These are phyloP conservation scores for Sarocladium brachiariae DNA, from an alignment of 2,329 filamentous ascomycete species.

Conservation along the genomic window DNA sequence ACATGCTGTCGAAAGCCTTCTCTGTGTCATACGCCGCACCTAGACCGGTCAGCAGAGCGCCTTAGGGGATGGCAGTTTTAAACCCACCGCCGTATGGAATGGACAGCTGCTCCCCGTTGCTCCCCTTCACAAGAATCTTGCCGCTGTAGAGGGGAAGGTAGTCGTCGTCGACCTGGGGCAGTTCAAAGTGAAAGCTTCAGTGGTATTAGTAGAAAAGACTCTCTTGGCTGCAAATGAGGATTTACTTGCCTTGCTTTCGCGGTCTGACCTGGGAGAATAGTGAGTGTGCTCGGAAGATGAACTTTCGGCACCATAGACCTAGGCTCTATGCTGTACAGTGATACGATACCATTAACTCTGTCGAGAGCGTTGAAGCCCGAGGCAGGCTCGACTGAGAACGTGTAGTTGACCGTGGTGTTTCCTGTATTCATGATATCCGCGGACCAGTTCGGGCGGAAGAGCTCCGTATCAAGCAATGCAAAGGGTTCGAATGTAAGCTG, in stretches of 20 bases:
- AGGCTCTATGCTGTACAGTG: conserved; percentile 21
- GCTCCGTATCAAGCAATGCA: conserved; percentile 40
- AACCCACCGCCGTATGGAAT: conserved; percentile 33
- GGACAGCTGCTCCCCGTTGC: conserved; percentile 32
- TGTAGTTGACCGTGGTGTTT: conserved; percentile 31
- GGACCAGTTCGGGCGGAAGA: conserved; percentile 29
- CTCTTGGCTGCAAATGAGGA: too few species aligned
- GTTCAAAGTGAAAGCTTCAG: conserved; percentile 20
- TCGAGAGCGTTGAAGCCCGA: conserved; percentile 30
- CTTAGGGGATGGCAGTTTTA: background rate
- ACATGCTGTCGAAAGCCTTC: conserved; percentile 32
- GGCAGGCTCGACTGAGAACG: conserved; percentile 31
- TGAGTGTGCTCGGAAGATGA: conserved; percentile 20
- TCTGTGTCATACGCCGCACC: conserved; percentile 31
- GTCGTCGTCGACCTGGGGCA: conserved; percentile 25
- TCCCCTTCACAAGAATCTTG: conserved; percentile 33
- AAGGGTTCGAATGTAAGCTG: conserved; percentile 34
- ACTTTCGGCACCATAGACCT: conserved; percentile 22
- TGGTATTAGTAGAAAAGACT: too few species aligned
- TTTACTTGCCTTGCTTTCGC: conserved; percentile 20
- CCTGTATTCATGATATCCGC: conserved; percentile 38
- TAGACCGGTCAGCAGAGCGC: conserved; percentile 10
- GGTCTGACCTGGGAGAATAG: conserved; percentile 22
- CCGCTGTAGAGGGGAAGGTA: conserved; percentile 37
- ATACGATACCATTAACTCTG: conserved; percentile 21